Evolutionary conservation across 2,329 filamentous ascomycete species (phyloP).

Genomic region (Hypomyces perniciosus): DNA sequence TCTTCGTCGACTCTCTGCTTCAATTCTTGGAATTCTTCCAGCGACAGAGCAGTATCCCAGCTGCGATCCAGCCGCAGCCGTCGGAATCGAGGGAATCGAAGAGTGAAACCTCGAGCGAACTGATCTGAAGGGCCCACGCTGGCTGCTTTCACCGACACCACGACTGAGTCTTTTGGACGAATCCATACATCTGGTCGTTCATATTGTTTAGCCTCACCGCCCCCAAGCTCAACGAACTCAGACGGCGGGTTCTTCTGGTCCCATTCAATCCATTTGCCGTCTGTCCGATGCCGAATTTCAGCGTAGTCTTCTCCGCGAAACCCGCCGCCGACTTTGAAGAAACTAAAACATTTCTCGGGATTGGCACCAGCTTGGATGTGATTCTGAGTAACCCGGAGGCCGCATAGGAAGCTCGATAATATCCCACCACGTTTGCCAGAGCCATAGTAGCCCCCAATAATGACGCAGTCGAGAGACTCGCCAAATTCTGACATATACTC

Average conservation of each 20-base stretch:
- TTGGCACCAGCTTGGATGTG: slow-evolving; percentile 53
- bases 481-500: slow-evolving; percentile 98
- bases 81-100: slow-evolving; percentile 90
- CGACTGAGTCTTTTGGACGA: slow-evolving; percentile 76
- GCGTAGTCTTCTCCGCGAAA: slow-evolving; percentile 82
- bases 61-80: slow-evolving; percentile 72
- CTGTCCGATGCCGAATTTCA: slow-evolving; percentile 73
- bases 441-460: slow-evolving; percentile 91
- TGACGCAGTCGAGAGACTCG: slow-evolving; percentile 81
- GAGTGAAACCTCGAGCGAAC: slow-evolving; percentile 69
- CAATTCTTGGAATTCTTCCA: slow-evolving; percentile 70
- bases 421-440: slow-evolving; percentile 76
- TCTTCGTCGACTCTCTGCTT: slow-evolving; percentile 65
- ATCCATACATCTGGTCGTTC: slow-evolving; percentile 94
- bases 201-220: slow-evolving; percentile 61
- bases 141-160: slow-evolving; percentile 83
- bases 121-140: slow-evolving; percentile 68
- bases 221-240: slow-evolving; percentile 74
- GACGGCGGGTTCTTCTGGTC: slow-evolving; percentile 69
- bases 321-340: slow-evolving; percentile 96
- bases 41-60: slow-evolving; percentile 74
- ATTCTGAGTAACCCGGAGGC: slow-evolving; percentile 67
- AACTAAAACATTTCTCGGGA: slow-evolving; percentile 79
- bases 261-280: slow-evolving; percentile 90
- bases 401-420: slow-evolving; percentile 85